phyloP scores from a whole-genome alignment of 2,329 filamentous ascomycete species.

The Ceratocystis diversiconidia region DNA sequence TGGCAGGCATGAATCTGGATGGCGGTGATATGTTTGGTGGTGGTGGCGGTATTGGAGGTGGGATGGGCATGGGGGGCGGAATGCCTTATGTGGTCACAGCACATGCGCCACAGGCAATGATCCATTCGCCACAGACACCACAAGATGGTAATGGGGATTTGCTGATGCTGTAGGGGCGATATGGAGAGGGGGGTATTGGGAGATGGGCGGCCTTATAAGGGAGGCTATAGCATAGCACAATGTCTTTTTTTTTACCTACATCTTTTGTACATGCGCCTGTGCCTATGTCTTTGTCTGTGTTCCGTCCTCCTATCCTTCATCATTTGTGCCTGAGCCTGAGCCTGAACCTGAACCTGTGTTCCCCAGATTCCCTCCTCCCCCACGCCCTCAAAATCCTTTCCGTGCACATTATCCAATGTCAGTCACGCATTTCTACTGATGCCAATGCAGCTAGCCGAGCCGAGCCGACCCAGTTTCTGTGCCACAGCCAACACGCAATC shows the following conservation, averaged over 20 bases:
- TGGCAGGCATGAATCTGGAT: constrained; percentile 57
- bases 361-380: not conserved
- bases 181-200: not conserved
- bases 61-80: constrained; percentile 25
- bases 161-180: constrained; percentile 40
- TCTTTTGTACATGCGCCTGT: too few relatives aligned
- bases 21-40: constrained; percentile 51
- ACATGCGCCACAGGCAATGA: constrained; percentile 60
- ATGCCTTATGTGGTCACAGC: constrained; percentile 63
- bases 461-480: not conserved
- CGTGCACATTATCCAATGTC: not conserved
- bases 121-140: constrained; percentile 53
- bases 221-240: not conserved
- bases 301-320: not conserved
- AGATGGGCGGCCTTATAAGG: not conserved
- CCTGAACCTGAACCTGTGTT: not conserved
- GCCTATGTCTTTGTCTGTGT: too few relatives aligned
- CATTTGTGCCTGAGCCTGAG: too few relatives aligned
- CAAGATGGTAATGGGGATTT: constrained; percentile 55
- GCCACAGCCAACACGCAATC: not conserved
- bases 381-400: not conserved
- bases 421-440: not conserved
- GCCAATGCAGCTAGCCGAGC: not conserved
- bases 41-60: constrained; percentile 25
- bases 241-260: not conserved